These are phyloP conservation scores for Scedosporium minutisporum DNA, from an alignment of 2,329 filamentous ascomycete species.

Conservation along the genomic window DNA sequence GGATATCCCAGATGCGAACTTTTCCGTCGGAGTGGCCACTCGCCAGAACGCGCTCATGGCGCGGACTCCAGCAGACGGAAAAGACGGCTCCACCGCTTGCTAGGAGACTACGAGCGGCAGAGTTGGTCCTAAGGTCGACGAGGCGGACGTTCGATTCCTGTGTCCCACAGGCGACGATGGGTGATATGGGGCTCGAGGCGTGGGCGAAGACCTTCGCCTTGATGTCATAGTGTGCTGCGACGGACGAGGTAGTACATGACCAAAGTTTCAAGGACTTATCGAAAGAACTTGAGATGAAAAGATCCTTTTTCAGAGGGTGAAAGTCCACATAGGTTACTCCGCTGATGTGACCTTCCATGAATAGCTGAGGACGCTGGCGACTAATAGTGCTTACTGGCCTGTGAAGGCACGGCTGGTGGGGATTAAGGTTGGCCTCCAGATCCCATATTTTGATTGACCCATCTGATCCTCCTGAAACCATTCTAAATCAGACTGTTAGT, in stretches of 20 bases:
- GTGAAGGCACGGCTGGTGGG: slow-evolving; percentile 37
- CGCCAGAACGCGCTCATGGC: slow-evolving; percentile 67
- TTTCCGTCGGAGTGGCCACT: slow-evolving; percentile 80
- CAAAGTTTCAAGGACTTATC: slow-evolving; percentile 71
- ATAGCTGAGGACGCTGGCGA: slow-evolving; percentile 25
- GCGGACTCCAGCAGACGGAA: slow-evolving; percentile 72
- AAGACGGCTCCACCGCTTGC: slow-evolving; percentile 60
- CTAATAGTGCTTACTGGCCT: slow-evolving; percentile 42
- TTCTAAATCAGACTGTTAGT: slow-evolving; percentile 31
- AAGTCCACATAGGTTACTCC: slow-evolving; percentile 69
- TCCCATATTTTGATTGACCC: slow-evolving; percentile 82
- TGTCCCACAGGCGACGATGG: slow-evolving; percentile 81
- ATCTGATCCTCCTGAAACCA: slow-evolving; percentile 79
- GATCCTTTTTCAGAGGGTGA: slow-evolving; percentile 67
- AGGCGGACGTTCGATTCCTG: slow-evolving; percentile 77
- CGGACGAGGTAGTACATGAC: slow-evolving; percentile 50
- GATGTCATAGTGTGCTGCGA: slow-evolving; percentile 59
- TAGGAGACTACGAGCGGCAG: slow-evolving; percentile 58
- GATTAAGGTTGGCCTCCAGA: slow-evolving; percentile 51
- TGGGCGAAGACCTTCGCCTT: slow-evolving; percentile 66
- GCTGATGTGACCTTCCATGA: slow-evolving; percentile 44
- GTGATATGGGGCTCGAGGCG: slow-evolving; percentile 62
- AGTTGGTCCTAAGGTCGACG: slow-evolving; percentile 75
- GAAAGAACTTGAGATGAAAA: slow-evolving; percentile 69
- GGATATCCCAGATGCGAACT: slow-evolving; percentile 78